These are phyloP conservation scores for Terfezia claveryi DNA, from an alignment of 495 filamentous ascomycete genomes.

Conservation along the genomic window DNA sequence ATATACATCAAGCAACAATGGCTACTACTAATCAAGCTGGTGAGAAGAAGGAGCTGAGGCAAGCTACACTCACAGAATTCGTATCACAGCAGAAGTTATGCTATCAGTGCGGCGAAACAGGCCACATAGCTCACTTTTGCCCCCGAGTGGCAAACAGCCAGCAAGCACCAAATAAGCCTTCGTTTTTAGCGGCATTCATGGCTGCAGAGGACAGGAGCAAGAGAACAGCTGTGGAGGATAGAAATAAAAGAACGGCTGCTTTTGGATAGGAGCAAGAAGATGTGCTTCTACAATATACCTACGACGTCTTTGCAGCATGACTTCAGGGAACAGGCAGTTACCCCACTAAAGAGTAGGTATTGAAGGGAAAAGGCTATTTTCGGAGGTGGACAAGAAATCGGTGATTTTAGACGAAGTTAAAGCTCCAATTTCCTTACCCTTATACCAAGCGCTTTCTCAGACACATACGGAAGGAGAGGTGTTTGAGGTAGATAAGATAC, in stretches of 20 bases:
- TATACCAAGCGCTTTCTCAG: not conserved
- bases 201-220: not conserved
- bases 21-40: not conserved
- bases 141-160: too few relatives aligned
- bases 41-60: not conserved
- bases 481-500: not conserved
- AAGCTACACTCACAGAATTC: not conserved
- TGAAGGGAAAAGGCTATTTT: not conserved
- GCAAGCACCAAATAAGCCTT: too few relatives aligned
- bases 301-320: not conserved
- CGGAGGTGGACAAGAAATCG: not conserved
- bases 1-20: not conserved
- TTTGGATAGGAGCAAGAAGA: too few relatives aligned
- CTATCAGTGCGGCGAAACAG: not conserved
- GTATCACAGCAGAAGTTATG: not conserved
- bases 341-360: not conserved
- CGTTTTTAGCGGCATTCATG: too few relatives aligned
- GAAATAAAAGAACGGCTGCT: not conserved
- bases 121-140: not conserved
- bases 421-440: not conserved
- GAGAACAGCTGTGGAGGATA: not conserved
- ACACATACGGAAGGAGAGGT: not conserved
- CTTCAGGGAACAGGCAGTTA: not conserved
- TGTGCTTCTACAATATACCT: not conserved
- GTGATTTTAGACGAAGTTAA: not conserved